These are phyloP conservation scores for Rhizopus microsporus DNA, from an alignment of 371 early-diverging fungal genomes.

Conservation along the genomic window DNA sequence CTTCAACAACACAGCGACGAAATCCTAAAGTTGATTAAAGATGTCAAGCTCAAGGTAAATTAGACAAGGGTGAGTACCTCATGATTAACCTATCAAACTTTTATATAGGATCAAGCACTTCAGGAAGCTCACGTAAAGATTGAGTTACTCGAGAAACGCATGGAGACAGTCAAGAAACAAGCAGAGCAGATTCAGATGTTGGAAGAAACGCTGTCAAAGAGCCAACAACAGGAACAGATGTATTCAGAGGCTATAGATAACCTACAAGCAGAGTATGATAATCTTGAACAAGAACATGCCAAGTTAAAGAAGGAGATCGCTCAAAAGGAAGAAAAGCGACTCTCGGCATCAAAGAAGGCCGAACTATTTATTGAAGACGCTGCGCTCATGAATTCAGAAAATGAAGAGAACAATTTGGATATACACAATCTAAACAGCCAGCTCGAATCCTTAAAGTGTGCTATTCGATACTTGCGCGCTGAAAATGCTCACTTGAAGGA, in stretches of 20 bases:
- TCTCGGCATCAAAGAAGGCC: conserved; percentile 32
- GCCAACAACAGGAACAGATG: conserved; percentile 62
- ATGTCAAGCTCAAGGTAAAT: conserved; percentile 64
- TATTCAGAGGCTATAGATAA: conserved; percentile 76
- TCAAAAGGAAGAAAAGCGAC: conserved; percentile 46
- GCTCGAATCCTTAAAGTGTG: conserved; percentile 72
- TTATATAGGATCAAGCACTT: conserved; percentile 64
- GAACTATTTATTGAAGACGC: conserved; percentile 20
- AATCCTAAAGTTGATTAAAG: conserved; percentile 71
- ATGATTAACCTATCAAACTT: not conserved
- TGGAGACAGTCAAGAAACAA: conserved; percentile 68
- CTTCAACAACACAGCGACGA: conserved; percentile 79
- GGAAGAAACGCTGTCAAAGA: conserved; percentile 60
- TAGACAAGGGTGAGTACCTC: too few species aligned
- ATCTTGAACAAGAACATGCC: conserved; percentile 67
- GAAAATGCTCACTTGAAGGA: conserved; percentile 83
- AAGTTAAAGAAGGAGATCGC: conserved; percentile 55
- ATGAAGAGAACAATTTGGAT: conserved; percentile 6
- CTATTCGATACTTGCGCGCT: conserved; percentile 72
- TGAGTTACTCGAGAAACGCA: conserved; percentile 77
- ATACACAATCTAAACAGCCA: conserved; percentile 23
- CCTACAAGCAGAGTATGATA: conserved; percentile 72
- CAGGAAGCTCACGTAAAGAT: conserved; percentile 78
- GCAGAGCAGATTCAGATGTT: conserved; percentile 66
- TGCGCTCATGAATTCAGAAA: conserved; percentile 5